Percentiles rank a stretch among this genome's conserved stretches.
phyloP scores from a whole-genome alignment of 2,329 filamentous ascomycete species.

The Diaporthe helianthi region DNA sequence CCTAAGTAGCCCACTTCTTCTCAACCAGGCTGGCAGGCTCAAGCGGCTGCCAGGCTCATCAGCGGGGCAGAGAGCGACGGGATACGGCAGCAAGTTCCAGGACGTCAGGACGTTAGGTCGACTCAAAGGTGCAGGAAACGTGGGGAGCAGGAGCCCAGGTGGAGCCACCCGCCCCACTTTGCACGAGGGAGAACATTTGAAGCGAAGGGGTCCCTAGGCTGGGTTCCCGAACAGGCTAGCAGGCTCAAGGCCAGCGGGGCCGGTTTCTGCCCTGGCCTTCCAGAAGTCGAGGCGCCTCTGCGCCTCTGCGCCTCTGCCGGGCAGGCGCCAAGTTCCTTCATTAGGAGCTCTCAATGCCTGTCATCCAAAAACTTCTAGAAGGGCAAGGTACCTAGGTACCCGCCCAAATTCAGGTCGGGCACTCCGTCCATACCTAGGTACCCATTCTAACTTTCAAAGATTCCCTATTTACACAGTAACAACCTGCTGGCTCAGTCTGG shows the following conservation, averaged over 20 bases:
- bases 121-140: slow-evolving; percentile 28
- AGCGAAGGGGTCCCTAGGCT: slow-evolving; percentile 16
- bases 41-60: no score
- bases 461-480: no score
- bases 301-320: background rate
- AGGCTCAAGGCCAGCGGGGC: background rate
- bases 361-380: slow-evolving; percentile 13
- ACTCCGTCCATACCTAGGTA: background rate
- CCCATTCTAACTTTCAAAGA: no score
- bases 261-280: background rate
- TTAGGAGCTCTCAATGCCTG: slow-evolving; percentile 16
- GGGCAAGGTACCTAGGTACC: background rate
- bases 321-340: slow-evolving; percentile 5
- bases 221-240: slow-evolving; percentile 18
- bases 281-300: background rate
- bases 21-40: no score
- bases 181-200: slow-evolving; percentile 30
- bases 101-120: slow-evolving; percentile 25
- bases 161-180: slow-evolving; percentile 18
- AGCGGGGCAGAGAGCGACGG: slow-evolving; percentile 7
- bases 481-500: background rate
- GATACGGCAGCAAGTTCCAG: slow-evolving; percentile 13
- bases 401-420: slow-evolving; percentile 9
- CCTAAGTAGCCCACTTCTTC: background rate
- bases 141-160: slow-evolving; percentile 23